Percentiles rank a stretch among this genome's conserved stretches.
Evolutionary conservation across 345 rosid species (phyloP).

Genomic region (Ricinus communis): DNA sequence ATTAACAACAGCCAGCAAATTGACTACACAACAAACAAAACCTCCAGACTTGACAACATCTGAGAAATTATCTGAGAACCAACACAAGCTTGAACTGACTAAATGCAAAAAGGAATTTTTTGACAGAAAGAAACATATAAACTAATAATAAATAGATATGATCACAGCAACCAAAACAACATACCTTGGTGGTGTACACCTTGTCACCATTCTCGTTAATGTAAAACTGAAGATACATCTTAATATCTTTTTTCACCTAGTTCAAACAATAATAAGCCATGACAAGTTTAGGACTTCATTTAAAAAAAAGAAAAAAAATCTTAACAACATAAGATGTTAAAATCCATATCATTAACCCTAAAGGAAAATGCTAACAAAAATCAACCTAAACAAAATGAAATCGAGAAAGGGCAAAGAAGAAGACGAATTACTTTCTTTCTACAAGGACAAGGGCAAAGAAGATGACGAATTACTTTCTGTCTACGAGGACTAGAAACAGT

Average conservation of each 20-base stretch:
- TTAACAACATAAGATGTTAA: background rate
- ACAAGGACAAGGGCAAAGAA: background rate
- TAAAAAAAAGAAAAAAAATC: background rate
- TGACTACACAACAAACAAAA: background rate
- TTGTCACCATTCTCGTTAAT: slow-evolving; percentile 78
- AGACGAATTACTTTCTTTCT: background rate
- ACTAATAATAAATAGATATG: background rate
- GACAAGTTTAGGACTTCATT: background rate
- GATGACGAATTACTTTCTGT: too few species aligned
- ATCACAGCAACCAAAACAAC: background rate
- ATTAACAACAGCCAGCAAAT: background rate
- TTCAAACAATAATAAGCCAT: background rate
- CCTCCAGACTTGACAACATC: too few species aligned
- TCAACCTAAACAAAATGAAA: too few species aligned
- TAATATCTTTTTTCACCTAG: background rate
- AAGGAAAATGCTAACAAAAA: too few species aligned
- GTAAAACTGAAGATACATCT: slow-evolving; percentile 77
- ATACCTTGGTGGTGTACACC: slow-evolving; percentile 80
- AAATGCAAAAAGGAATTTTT: too few species aligned
- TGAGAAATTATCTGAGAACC: too few species aligned
- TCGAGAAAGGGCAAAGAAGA: background rate
- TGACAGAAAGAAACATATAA: too few species aligned
- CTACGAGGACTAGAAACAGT: too few species aligned
- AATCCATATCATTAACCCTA: background rate
- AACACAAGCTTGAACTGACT: too few species aligned